Conservation (phyloP, 2,329 filamentous ascomycete genomes). For the Colletotrichum sp. region DNA sequence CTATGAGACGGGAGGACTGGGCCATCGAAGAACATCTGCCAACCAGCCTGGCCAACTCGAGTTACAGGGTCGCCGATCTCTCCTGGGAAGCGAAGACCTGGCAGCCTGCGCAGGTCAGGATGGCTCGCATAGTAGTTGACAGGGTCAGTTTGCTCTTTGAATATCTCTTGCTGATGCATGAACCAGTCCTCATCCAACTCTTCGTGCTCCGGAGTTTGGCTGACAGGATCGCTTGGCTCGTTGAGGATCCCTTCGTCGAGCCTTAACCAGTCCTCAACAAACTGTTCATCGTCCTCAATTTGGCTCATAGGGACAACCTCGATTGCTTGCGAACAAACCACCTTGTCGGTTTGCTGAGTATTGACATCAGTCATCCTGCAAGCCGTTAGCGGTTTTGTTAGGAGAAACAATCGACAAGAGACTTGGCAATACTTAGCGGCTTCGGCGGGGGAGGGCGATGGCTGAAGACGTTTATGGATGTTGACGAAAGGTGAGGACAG, state of each 20-base stretch:
- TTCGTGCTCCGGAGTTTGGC: not conserved
- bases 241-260: not conserved
- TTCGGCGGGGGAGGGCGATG: not conserved
- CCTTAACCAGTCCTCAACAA: not conserved
- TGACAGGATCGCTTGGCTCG: not conserved
- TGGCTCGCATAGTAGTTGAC: not conserved
- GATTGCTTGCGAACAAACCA: not conserved
- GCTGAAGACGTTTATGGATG: not conserved
- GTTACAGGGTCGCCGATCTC: not conserved
- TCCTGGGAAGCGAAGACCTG: not conserved
- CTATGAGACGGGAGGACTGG: not conserved
- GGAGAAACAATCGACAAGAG: not conserved
- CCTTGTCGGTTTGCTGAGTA: not conserved
- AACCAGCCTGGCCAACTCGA: not conserved
- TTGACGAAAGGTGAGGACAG: not conserved
- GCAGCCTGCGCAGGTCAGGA: not conserved
- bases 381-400: not conserved
- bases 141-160: not conserved
- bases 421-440: not conserved
- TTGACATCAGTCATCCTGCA: not conserved
- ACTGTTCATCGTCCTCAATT: not conserved
- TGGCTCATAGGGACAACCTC: not conserved
- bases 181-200: not conserved
- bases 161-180: not conserved
- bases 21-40: not conserved